Conservation (phyloP, 2,329 filamentous ascomycete species). For the Rutstroemia sp. region DNA sequence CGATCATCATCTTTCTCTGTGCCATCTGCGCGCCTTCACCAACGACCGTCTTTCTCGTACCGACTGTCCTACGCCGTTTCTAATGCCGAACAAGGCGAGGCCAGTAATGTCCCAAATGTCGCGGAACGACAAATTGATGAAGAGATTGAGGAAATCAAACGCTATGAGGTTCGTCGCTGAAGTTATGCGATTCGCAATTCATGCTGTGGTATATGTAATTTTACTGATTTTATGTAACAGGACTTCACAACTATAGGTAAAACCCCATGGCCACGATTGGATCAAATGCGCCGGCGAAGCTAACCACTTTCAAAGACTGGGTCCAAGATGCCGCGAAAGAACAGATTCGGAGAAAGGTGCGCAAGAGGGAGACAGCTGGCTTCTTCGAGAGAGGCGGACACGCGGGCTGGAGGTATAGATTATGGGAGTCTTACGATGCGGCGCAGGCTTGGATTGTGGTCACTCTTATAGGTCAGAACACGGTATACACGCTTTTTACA, state of each 20-base stretch:
- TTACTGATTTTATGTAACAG: constrained; percentile 29
- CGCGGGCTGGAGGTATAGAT: constrained; percentile 69
- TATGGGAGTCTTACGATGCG: constrained; percentile 86
- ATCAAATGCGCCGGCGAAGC: constrained; percentile 18
- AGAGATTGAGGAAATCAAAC: constrained; percentile 95
- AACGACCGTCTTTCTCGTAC: constrained; percentile 22
- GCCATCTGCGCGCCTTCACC: constrained; percentile 20
- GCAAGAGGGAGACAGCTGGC: constrained; percentile 63
- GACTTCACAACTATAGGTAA: constrained; percentile 92
- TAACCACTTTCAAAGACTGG: constrained; percentile 63
- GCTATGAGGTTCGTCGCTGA: constrained; percentile 64
- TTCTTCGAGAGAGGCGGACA: constrained; percentile 61
- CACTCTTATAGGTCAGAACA: constrained; percentile 61
- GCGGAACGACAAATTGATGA: constrained; percentile 73
- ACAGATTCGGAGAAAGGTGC: constrained; percentile 70
- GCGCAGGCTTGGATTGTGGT: constrained; percentile 98
- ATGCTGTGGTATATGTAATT: background rate
- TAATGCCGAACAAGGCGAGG: constrained; percentile 54
- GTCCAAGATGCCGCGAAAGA: constrained; percentile 94
- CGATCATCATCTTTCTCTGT: constrained; percentile 28
- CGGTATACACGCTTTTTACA: background rate
- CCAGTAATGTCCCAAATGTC: constrained; percentile 40
- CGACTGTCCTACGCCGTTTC: constrained; percentile 63
- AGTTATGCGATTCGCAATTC: background rate
- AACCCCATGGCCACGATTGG: background rate